Conservation (phyloP, 441 rosid genomes). For the Aleurites moluccanus region DNA sequence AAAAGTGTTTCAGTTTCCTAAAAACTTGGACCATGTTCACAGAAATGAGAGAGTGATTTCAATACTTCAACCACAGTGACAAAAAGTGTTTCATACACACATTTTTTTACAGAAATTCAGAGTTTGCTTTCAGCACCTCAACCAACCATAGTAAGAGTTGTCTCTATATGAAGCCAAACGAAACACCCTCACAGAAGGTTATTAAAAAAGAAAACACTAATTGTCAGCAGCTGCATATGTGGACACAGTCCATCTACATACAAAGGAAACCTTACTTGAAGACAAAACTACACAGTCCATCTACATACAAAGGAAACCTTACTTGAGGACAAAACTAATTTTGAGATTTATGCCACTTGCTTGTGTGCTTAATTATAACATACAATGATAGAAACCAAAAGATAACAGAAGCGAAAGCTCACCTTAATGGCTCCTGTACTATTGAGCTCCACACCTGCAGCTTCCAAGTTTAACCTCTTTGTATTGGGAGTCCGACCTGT, state of each 20-base stretch:
- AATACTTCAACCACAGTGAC: too few relatives aligned
- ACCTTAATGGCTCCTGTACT: conserved; percentile 88
- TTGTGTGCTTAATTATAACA: not conserved
- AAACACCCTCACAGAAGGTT: too few relatives aligned
- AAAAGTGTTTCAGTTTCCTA: too few relatives aligned
- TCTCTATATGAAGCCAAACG: not conserved
- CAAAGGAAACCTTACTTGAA: not conserved
- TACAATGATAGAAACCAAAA: conserved; percentile 10
- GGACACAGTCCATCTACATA: not conserved
- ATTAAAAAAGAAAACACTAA: too few relatives aligned
- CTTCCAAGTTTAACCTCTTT: conserved; percentile 81
- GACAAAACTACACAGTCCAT: too few relatives aligned
- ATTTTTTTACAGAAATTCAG: not conserved
- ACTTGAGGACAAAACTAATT: too few relatives aligned
- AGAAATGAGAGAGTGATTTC: too few relatives aligned
- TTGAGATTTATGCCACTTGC: conserved; percentile 1
- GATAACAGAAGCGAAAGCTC: conserved; percentile 22
- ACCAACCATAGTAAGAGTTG: not conserved
- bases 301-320: too few relatives aligned
- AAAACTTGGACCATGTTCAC: too few relatives aligned
- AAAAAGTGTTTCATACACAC: too few relatives aligned
- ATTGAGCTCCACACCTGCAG: conserved; percentile 89
- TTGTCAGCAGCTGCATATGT: not conserved
- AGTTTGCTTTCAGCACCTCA: not conserved
- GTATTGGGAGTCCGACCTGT: conserved; percentile 82